Conservation (phyloP, 2,329 filamentous ascomycete species). For the Neofusicoccum sp. region DNA sequence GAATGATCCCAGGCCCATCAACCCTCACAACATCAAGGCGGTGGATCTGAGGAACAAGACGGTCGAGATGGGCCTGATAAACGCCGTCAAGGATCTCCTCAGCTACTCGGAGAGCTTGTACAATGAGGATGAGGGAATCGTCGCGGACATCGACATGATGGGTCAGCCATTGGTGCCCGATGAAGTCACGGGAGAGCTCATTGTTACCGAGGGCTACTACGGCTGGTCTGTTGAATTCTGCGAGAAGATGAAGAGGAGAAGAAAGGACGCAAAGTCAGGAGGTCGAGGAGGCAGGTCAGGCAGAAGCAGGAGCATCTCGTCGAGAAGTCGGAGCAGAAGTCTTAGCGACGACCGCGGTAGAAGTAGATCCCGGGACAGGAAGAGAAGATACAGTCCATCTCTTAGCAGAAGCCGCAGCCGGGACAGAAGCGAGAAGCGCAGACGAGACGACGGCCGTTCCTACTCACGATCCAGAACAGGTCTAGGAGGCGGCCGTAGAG, state of each 20-base stretch:
- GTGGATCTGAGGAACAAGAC: constrained; percentile 68
- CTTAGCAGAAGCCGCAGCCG: constrained; percentile 11
- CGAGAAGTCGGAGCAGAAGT: constrained; percentile 13
- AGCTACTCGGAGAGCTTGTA: constrained; percentile 69
- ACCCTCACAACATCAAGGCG: constrained; percentile 67
- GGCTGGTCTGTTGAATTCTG: constrained; percentile 83
- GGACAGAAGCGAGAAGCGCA: constrained; percentile 10
- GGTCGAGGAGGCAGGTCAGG: not conserved
- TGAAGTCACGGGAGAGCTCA: constrained; percentile 63
- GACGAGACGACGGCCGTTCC: constrained; percentile 10
- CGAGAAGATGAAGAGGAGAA: constrained; percentile 66
- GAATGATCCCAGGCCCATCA: constrained; percentile 72
- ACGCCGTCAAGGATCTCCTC: constrained; percentile 69
- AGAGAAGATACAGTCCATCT: constrained; percentile 14
- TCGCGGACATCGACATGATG: constrained; percentile 69
- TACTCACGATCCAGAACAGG: constrained; percentile 4
- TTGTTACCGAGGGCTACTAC: constrained; percentile 74
- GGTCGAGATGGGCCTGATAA: constrained; percentile 63
- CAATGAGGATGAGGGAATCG: constrained; percentile 48
- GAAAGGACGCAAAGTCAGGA: not conserved
- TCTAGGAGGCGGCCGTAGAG: not conserved
- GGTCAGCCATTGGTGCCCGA: constrained; percentile 68
- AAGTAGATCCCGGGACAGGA: not conserved
- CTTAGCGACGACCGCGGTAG: constrained; percentile 6
- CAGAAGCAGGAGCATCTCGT: constrained; percentile 6